Evolutionary conservation across 805 yeast species (phyloP).

Genomic region (Teunomyces panamensis): DNA sequence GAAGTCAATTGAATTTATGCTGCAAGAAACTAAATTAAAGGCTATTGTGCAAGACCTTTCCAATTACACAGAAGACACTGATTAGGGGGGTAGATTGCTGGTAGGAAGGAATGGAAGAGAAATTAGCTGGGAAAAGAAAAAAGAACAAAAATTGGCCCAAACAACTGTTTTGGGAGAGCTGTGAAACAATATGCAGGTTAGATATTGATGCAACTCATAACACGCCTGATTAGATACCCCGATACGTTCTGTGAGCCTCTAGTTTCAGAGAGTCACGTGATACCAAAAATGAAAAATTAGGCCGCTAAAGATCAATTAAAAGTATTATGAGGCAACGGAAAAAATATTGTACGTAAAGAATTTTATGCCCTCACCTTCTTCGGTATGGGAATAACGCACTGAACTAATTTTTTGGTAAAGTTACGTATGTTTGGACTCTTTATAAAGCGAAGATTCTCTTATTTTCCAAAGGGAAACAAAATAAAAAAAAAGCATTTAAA

Average conservation of each 20-base stretch:
- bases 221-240: conserved; percentile 1
- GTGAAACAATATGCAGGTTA: background rate
- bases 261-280: background rate
- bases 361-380: background rate
- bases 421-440: background rate
- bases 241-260: background rate
- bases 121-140: background rate
- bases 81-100: background rate
- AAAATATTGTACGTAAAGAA: background rate
- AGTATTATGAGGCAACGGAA: background rate
- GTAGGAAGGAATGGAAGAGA: conserved; percentile 2
- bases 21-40: background rate
- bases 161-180: background rate
- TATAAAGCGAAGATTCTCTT: background rate
- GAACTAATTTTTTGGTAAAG: too few relatives aligned
- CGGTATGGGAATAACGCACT: too few relatives aligned
- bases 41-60: background rate
- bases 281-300: background rate
- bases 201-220: background rate
- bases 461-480: background rate
- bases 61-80: background rate
- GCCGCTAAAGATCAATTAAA: background rate
- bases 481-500: background rate
- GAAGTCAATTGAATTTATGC: background rate
- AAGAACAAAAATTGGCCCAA: background rate